A percentile compares a stretch with the other conserved stretches of the same genome.
These are phyloP conservation scores for Podila clonocystis DNA, from an alignment of 192 early-diverging fungal species.

Conservation along the genomic window DNA sequence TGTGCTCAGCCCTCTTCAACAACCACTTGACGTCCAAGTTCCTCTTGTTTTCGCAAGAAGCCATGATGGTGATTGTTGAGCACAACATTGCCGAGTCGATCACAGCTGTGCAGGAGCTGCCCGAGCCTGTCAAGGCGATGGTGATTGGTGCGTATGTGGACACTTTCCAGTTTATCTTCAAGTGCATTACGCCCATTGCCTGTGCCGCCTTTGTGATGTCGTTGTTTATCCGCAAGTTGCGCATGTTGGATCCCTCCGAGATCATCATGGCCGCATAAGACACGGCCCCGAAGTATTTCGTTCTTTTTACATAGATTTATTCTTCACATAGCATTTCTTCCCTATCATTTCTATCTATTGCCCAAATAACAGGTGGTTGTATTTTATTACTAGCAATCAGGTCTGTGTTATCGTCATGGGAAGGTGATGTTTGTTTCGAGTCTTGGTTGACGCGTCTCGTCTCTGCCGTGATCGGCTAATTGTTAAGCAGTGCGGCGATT, in stretches of 20 bases:
- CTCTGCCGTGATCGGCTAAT: too few relatives aligned
- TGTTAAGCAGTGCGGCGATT: too few relatives aligned
- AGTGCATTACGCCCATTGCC: conserved; percentile 60
- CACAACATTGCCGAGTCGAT: conserved; percentile 26
- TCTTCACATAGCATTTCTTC: not conserved
- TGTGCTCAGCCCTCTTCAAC: conserved; percentile 69
- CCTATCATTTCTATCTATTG: not conserved
- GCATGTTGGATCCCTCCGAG: conserved; percentile 20
- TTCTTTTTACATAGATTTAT: not conserved
- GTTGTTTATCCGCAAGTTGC: conserved; percentile 48
- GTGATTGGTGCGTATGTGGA: conserved; percentile 61
- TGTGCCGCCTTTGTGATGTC: conserved; percentile 57
- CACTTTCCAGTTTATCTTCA: conserved; percentile 63
- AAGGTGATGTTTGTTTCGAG: too few relatives aligned
- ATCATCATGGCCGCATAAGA: conserved; percentile 36
- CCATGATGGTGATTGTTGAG: not conserved
- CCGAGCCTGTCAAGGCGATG: conserved; percentile 27
- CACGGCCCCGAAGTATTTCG: not conserved
- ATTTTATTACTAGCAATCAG: too few relatives aligned
- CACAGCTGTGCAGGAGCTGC: conserved; percentile 34
- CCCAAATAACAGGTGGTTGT: too few relatives aligned
- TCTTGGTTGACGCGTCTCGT: too few relatives aligned
- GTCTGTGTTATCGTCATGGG: too few relatives aligned
- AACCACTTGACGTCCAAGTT: conserved; percentile 52
- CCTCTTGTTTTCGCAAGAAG: conserved; percentile 1